Conservation (phyloP, 805 yeast genomes). For the Wickerhamomyces rabaulensis region DNA sequence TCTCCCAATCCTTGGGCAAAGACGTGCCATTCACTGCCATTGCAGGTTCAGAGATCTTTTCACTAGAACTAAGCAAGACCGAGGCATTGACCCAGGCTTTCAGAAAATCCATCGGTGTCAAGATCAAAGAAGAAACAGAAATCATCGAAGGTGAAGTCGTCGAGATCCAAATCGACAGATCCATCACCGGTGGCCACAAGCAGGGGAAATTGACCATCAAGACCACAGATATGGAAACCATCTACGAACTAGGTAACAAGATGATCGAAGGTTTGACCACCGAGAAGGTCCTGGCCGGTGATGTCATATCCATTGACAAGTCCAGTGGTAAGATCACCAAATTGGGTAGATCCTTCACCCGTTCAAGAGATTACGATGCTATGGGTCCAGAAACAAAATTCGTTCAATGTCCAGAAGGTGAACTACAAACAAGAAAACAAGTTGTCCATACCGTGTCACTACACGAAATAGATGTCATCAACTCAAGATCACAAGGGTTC, state of each 20-base stretch:
- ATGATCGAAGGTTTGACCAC: conserved; percentile 92
- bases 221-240: conserved; percentile 98
- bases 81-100: conserved; percentile 96
- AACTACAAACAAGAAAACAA: conserved; percentile 90
- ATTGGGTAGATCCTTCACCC: conserved; percentile 91
- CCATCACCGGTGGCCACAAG: conserved; percentile 95
- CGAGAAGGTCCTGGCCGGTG: conserved; percentile 96
- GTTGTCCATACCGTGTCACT: conserved; percentile 97
- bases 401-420: conserved; percentile 98
- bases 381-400: conserved; percentile 98
- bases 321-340: conserved; percentile 92
- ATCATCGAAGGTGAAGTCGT: conserved; percentile 98
- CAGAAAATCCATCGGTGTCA: conserved; percentile 91
- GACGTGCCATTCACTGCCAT: conserved; percentile 91
- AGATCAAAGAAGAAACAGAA: conserved; percentile 95
- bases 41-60: conserved; percentile 90
- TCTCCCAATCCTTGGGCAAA: conserved; percentile 61
- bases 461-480: conserved; percentile 96
- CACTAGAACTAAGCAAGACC: conserved; percentile 89
- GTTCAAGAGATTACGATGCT: conserved; percentile 97
- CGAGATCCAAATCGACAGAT: conserved; percentile 90
- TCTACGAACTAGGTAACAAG: conserved; percentile 89
- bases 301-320: conserved; percentile 91
- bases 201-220: conserved; percentile 97
- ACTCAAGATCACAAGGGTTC: conserved; percentile 96